phyloP scores from a whole-genome alignment of 805 yeast species.

The Clavispora santaluciae region DNA sequence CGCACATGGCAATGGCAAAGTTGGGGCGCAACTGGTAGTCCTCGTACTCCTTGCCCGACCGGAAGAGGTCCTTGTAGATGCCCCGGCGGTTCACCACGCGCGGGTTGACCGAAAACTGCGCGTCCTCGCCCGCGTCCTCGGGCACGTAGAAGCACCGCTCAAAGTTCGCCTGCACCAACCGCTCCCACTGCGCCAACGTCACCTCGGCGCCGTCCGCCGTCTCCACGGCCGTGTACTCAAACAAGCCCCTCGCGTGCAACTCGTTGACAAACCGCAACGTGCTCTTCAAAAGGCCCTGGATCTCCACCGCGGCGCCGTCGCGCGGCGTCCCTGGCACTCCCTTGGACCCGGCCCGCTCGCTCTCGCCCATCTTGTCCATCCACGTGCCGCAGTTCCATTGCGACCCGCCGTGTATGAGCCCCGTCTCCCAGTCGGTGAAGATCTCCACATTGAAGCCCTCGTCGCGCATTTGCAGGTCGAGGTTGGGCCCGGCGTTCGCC shows the following conservation, averaged over 20 bases:
- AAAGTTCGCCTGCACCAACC: conserved; percentile 62
- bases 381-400: conserved; percentile 96
- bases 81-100: conserved; percentile 81
- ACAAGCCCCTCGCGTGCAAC: conserved; percentile 49
- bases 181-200: conserved; percentile 67
- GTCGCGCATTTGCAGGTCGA: conserved; percentile 89
- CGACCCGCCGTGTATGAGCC: conserved; percentile 86
- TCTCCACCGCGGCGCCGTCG: conserved; percentile 94
- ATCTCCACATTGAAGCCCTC: conserved; percentile 87
- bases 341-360: conserved; percentile 70
- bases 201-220: conserved; percentile 56
- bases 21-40: conserved; percentile 93
- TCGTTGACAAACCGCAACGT: conserved; percentile 72
- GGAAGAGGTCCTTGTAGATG: conserved; percentile 82
- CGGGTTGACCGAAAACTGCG: conserved; percentile 55
- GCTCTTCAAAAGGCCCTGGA: conserved; percentile 84
- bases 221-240: conserved; percentile 52
- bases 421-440: conserved; percentile 82
- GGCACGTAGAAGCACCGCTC: conserved; percentile 82
- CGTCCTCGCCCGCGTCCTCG: conserved; percentile 54
- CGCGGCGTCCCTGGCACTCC: conserved; percentile 98
- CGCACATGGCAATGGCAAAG: conserved; percentile 89
- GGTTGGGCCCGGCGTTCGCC: conserved; percentile 86
- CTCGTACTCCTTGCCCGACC: conserved; percentile 81
- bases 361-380: conserved; percentile 99